Conservation (phyloP, 257 asterid species). For the Solanum etuberosum region DNA sequence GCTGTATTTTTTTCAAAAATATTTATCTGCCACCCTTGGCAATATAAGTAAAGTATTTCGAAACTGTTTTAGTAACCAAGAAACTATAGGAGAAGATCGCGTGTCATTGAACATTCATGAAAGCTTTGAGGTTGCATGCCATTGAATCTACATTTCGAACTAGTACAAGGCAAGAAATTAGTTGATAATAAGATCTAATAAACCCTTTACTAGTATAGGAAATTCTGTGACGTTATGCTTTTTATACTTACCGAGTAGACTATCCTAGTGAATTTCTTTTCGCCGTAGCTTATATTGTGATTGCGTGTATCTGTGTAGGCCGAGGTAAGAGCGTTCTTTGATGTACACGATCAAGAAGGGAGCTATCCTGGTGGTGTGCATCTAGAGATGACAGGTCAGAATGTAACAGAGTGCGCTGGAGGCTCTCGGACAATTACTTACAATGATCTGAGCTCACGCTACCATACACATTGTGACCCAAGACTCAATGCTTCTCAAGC, state of each 20-base stretch:
- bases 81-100: neutral
- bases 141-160: neutral
- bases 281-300: neutral
- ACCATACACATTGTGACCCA: slow-evolving; percentile 73
- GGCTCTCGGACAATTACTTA: slow-evolving; percentile 58
- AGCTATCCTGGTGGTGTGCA: slow-evolving; percentile 77
- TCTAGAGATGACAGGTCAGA: slow-evolving; percentile 80
- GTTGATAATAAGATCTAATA: neutral
- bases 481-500: slow-evolving; percentile 73
- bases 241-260: neutral
- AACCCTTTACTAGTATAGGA: neutral
- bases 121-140: no score
- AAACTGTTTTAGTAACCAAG: neutral
- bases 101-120: no score
- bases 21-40: neutral
- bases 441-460: slow-evolving; percentile 57
- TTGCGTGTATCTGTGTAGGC: slow-evolving; percentile 21
- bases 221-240: neutral
- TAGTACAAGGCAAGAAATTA: neutral
- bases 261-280: neutral
- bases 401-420: slow-evolving; percentile 70
- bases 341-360: slow-evolving; percentile 79
- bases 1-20: neutral
- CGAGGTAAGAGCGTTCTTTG: slow-evolving; percentile 68
- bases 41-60: neutral